Evolutionary conservation across 208 protist species (phyloP), one percentile per base, ranked within the genome.

Genomic region (Crithidia mellificae): DNA sequence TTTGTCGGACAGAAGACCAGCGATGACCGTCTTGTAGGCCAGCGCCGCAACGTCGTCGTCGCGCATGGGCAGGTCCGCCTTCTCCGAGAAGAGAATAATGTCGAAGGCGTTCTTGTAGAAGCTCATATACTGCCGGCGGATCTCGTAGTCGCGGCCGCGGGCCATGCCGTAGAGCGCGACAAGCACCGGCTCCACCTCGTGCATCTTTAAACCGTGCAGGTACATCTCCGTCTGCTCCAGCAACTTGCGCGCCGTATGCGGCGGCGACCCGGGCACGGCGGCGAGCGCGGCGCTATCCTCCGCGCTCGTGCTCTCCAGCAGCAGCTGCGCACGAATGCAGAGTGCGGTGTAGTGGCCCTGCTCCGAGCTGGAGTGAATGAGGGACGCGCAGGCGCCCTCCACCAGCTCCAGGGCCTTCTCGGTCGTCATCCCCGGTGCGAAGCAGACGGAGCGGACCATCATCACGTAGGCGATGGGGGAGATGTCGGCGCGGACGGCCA

Each of bases 91-190:
- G 19, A 80, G 83, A 15, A 93, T 70, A 22, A 87, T 87, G 34
- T 93, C 85, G 62, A 96, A 96, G 9, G 87, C 81, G 58, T 92
- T 96, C 32, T 78, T 71, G 70, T 96, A 96, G 74, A 74, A 94
- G n/a, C 77, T 71, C 12, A 86, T 92, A 72, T 92, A 90, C 78
- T 91, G 74, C 17, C 66, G 69, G 19, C 87, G 84, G 17, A 93
- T 87, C 72, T 93, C 83, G 68, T 92, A 96, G 62, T 96, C 88
- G n/a, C 82, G 81, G 19, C 87, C 88, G n/a, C 88, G 86, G 4
- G 88, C 88, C 61, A 85, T 72, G 62, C 75, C 78, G 52, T 89
- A 88, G 24, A 94, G 53, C 19, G 80, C 84, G 9, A 91, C 67
- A 68, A 96, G 76, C 54, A 96, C 72, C 43, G 83, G 85, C 57